Evolutionary conservation across 495 filamentous ascomycete genomes (phyloP).

Genomic region (Penicillium macrosclerotiorum): DNA sequence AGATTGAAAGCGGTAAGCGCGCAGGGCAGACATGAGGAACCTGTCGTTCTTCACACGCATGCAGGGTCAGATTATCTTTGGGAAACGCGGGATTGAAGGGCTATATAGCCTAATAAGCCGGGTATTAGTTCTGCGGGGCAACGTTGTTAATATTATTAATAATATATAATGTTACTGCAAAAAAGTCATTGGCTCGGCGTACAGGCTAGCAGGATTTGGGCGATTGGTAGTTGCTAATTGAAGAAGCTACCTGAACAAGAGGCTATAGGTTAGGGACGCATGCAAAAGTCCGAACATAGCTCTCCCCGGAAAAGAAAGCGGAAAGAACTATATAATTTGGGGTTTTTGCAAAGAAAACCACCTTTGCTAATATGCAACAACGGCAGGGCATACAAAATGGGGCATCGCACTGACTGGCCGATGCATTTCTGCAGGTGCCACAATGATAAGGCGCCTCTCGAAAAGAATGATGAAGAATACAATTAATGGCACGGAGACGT

Average conservation of each 20-base stretch:
- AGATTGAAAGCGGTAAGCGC: conserved; percentile 3
- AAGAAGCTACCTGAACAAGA: no score
- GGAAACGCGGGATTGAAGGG: neutral
- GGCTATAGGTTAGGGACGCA: no score
- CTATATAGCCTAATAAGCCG: conserved; percentile 12
- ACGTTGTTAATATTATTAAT: neutral
- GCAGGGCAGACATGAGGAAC: neutral
- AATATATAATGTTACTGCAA: no score
- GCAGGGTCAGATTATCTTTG: neutral
- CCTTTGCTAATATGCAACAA: no score
- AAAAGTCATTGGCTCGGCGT: no score
- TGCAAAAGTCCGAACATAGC: no score
- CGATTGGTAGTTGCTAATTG: no score
- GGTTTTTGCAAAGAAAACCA: neutral
- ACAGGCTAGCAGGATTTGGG: no score
- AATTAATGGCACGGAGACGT: conserved; percentile 3
- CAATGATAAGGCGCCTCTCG: conserved; percentile 1
- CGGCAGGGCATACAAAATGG: conserved; percentile 4
- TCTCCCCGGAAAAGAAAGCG: no score
- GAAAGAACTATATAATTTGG: no score
- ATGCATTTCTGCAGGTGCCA: neutral
- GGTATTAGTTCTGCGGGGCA: neutral
- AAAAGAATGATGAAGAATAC: neutral
- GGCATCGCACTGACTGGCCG: conserved; percentile 5
- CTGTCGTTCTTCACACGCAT: conserved; percentile 5